Evolutionary conservation across 345 rosid genomes (phyloP), one percentile per base, ranked within the genome.

Genomic region (Brassica carinata): DNA sequence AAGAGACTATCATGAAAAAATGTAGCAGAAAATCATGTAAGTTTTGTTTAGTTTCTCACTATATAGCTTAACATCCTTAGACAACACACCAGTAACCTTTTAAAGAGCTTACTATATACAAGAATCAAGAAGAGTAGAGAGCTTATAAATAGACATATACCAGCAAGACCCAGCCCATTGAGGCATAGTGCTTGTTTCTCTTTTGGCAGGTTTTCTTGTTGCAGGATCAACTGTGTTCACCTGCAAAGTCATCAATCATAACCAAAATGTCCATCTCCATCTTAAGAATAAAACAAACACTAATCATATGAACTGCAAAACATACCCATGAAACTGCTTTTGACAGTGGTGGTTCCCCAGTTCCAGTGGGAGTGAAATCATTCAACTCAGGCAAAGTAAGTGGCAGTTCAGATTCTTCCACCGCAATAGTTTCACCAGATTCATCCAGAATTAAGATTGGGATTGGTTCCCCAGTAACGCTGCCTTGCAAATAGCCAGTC

Each of bases 141-240:
- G 64, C 36, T 68, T 38, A 75, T 7, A 33, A 69, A 2, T 51
- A 69, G 75, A 36, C 10, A 15, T 31, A 67, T 87, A 93, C 99
- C 99, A 95, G 91, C 97, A 95, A 85, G 99, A 95, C 72, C 99
- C 98, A 67, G 99, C 98, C 98, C 99, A 95, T 65, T 95, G 99
- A 9, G 99, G 98, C 99, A 95, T 93, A 79, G 99, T 95, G 87
- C 90, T 95, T 69, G 99, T 95, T 90, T 93, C 99, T 87, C 99
- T 84, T 67, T 64, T 87, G 43, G 90, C 96, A 78, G 94, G 84
- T 84, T 89, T 93, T 80, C 91, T 92, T 66, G 97, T 88, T 67
- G 79, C 73, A 45, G 85, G 91, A 82, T 91, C 94, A 14, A 72
- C 71, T 13, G 89, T 89, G 55, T 76, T 85, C 72, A 95, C 93